Percentiles rank a stretch among this genome's conserved stretches.
These are phyloP conservation scores for Nothopassalora personata DNA, from an alignment of 2,329 filamentous ascomycete genomes.

Conservation along the genomic window DNA sequence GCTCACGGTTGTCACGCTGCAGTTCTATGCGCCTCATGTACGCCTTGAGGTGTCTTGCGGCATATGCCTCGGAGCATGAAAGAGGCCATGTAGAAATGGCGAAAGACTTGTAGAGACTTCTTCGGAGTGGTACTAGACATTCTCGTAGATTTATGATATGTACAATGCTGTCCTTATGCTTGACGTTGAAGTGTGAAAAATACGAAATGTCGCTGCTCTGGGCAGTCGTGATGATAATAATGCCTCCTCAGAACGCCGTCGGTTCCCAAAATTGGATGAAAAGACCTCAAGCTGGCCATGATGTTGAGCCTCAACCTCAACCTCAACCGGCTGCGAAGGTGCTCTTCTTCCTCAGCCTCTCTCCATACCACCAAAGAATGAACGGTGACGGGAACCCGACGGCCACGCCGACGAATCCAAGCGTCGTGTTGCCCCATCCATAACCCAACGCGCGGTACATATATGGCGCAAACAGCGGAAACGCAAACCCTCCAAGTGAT, in stretches of 20 bases:
- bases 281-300: neutral
- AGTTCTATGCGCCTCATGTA: too few relatives aligned
- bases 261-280: neutral
- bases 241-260: neutral
- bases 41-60: too few relatives aligned
- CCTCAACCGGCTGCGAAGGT: constrained; percentile 31
- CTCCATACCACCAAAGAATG: constrained; percentile 40
- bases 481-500: constrained; percentile 52
- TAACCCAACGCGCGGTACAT: constrained; percentile 45
- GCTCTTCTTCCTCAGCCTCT: constrained; percentile 33
- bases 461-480: constrained; percentile 56
- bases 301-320: neutral
- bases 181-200: neutral
- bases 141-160: too few relatives aligned
- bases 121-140: too few relatives aligned
- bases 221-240: neutral
- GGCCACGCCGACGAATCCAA: constrained; percentile 52
- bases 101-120: too few relatives aligned
- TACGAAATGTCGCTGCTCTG: neutral
- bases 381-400: constrained; percentile 49
- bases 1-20: too few relatives aligned
- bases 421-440: constrained; percentile 49
- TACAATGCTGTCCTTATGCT: neutral
- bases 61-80: too few relatives aligned
- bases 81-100: too few relatives aligned